Evolutionary conservation across 495 filamentous ascomycete species (phyloP).

Genomic region (Entonaema liquescens): DNA sequence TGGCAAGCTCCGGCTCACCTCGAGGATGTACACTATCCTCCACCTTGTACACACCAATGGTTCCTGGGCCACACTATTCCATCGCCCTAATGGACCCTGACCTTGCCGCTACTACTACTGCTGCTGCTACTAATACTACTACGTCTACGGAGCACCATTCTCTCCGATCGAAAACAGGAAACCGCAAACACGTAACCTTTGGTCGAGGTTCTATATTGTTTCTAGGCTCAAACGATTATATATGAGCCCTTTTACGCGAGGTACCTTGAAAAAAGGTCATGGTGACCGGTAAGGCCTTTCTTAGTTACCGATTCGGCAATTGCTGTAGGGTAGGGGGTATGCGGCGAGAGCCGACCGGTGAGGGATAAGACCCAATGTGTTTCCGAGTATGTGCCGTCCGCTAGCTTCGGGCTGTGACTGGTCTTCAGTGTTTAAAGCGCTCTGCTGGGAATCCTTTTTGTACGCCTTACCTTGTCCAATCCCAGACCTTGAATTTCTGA

Average conservation of each 20-base stretch:
- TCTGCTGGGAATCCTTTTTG: conserved; percentile 29
- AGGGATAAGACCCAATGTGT: conserved; percentile 42
- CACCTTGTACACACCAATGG: conserved; percentile 16
- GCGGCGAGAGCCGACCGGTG: conserved; percentile 42
- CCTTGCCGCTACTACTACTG: conserved; percentile 1
- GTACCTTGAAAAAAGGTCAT: conserved; percentile 6
- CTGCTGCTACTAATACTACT: conserved; percentile 5
- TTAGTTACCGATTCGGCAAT: conserved; percentile 40
- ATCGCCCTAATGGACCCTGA: conserved; percentile 17
- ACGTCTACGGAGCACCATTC: conserved; percentile 28
- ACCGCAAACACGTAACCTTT: conserved; percentile 22
- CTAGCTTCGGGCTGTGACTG: conserved; percentile 39
- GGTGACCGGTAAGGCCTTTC: conserved; percentile 33
- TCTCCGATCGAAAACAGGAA: conserved; percentile 38
- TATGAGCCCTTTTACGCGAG: conserved; percentile 41
- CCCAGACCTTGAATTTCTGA: conserved; percentile 33
- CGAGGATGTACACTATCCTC: neutral
- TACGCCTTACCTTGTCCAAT: conserved; percentile 40
- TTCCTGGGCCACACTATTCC: conserved; percentile 25
- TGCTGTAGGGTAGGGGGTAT: conserved; percentile 35
- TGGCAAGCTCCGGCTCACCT: conserved; percentile 28
- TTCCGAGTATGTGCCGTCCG: conserved; percentile 35
- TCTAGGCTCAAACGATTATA: conserved; percentile 33
- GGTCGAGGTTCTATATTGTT: conserved; percentile 35
- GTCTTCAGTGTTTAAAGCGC: conserved; percentile 13